A percentile compares a stretch with the other conserved stretches of the same genome.
Conservation (phyloP, 108 stramenopile genomes). For the Discostella stelligeroides region DNA sequence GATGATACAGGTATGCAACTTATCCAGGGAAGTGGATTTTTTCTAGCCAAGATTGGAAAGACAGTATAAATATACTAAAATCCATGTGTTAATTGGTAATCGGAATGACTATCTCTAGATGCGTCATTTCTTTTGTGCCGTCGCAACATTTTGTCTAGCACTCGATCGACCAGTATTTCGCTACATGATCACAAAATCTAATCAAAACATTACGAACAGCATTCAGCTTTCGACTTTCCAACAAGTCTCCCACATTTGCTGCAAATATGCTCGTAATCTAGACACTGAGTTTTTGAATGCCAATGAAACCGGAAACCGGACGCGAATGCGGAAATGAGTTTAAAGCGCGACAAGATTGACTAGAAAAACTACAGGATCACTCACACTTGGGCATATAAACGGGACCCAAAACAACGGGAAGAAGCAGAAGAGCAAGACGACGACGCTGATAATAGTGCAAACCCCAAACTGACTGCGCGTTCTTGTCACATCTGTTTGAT, state of each 20-base stretch:
- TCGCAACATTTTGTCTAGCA: too few relatives aligned
- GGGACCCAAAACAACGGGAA: slow-evolving; percentile 45
- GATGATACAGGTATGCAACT: neutral
- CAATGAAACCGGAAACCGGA: too few relatives aligned
- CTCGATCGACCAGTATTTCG: too few relatives aligned
- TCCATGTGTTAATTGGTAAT: neutral
- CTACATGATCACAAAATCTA: too few relatives aligned
- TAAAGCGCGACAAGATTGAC: neutral
- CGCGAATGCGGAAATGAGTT: slow-evolving; percentile 3
- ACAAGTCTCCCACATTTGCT: slow-evolving; percentile 43
- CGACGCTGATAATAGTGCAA: slow-evolving; percentile 40
- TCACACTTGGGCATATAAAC: slow-evolving; percentile 30
- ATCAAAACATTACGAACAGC: slow-evolving; percentile 33
- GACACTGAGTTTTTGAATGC: too few relatives aligned
- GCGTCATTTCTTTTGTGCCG: too few relatives aligned
- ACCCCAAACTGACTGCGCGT: slow-evolving; percentile 16
- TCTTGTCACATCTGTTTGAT: slow-evolving; percentile 20
- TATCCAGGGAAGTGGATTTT: slow-evolving; percentile 4
- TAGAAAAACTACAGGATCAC: neutral
- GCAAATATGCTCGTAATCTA: slow-evolving; percentile 40
- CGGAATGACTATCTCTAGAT: too few relatives aligned
- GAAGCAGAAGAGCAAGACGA: slow-evolving; percentile 26
- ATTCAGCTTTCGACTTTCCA: slow-evolving; percentile 34
- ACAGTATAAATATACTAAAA: neutral
- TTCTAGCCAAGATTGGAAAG: slow-evolving; percentile 5